Evolutionary conservation across 2,329 filamentous ascomycete genomes (phyloP).

Genomic region (Arthrobotrys megalospora): DNA sequence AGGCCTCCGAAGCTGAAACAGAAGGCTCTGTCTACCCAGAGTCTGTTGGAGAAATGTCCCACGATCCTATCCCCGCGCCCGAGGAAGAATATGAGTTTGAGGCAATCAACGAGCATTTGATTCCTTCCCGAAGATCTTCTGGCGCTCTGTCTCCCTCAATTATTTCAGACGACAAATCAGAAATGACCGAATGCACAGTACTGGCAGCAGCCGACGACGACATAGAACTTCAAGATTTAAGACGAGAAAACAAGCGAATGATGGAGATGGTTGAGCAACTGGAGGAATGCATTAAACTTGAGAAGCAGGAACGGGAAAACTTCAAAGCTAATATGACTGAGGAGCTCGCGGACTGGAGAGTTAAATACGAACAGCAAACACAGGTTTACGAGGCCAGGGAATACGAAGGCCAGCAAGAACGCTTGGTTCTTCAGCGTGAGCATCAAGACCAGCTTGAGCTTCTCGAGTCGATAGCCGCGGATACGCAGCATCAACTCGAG

Average conservation of each 20-base stretch:
- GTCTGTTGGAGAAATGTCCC: slow-evolving; percentile 44
- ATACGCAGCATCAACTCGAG: slow-evolving; percentile 58
- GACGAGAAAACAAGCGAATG: slow-evolving; percentile 56
- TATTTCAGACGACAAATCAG: slow-evolving; percentile 78
- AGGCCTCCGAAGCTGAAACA: slow-evolving; percentile 58
- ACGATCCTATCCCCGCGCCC: slow-evolving; percentile 26
- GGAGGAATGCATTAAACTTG: slow-evolving; percentile 56
- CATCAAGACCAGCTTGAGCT: slow-evolving; percentile 57
- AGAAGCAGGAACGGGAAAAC: slow-evolving; percentile 58
- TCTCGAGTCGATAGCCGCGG: slow-evolving; percentile 58
- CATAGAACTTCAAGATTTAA: slow-evolving; percentile 48
- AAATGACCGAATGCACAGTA: slow-evolving; percentile 69
- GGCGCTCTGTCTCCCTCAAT: slow-evolving; percentile 48
- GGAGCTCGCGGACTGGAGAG: slow-evolving; percentile 54
- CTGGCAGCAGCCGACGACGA: slow-evolving; percentile 60
- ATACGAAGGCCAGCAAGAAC: slow-evolving; percentile 53
- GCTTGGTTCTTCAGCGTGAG: slow-evolving; percentile 53
- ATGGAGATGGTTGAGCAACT: slow-evolving; percentile 59
- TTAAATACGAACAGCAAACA: slow-evolving; percentile 46
- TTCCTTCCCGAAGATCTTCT: slow-evolving; percentile 51
- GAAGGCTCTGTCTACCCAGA: slow-evolving; percentile 58
- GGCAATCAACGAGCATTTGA: slow-evolving; percentile 43
- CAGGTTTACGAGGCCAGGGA: slow-evolving; percentile 45
- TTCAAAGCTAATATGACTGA: slow-evolving; percentile 43
- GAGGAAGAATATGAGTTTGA: slow-evolving; percentile 53